phyloP scores from a whole-genome alignment of 805 yeast species.

The Metschnikowia anglica region DNA sequence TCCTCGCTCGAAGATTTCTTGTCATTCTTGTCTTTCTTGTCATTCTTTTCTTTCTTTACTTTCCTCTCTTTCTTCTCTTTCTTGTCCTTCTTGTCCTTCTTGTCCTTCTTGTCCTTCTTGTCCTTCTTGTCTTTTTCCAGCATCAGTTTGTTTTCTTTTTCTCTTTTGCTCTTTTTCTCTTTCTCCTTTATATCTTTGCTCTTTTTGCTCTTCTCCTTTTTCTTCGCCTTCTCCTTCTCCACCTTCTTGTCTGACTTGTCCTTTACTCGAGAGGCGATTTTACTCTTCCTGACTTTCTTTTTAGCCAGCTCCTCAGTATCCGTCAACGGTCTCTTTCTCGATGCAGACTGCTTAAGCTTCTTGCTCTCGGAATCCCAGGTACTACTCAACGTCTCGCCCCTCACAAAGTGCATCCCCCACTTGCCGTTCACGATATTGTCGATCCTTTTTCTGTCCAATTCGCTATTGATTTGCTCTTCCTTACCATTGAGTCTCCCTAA shows the following conservation, averaged over 20 bases:
- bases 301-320: constrained; percentile 25
- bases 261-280: neutral
- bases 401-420: constrained; percentile 85
- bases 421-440: constrained; percentile 76
- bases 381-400: constrained; percentile 78
- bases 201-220: constrained; percentile 32
- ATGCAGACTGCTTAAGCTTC: constrained; percentile 18
- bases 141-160: too few species aligned
- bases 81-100: constrained; percentile 18
- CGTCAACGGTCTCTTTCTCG: constrained; percentile 22
- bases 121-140: constrained; percentile 22
- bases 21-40: constrained; percentile 22
- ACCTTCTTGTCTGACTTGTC: constrained; percentile 12
- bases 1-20: constrained; percentile 17
- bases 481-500: constrained; percentile 88
- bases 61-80: constrained; percentile 14
- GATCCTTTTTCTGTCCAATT: constrained; percentile 64
- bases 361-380: constrained; percentile 71
- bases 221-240: constrained; percentile 15
- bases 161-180: constrained; percentile 26
- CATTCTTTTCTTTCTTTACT: constrained; percentile 11
- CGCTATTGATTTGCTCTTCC: constrained; percentile 62
- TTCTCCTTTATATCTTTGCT: constrained; percentile 25
- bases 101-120: constrained; percentile 17
- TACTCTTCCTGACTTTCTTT: constrained; percentile 14